Percentiles rank a stretch among this genome's conserved stretches.
These are phyloP conservation scores for Wickerhamiella bombiphila DNA, from an alignment of 805 yeast genomes.

Conservation along the genomic window DNA sequence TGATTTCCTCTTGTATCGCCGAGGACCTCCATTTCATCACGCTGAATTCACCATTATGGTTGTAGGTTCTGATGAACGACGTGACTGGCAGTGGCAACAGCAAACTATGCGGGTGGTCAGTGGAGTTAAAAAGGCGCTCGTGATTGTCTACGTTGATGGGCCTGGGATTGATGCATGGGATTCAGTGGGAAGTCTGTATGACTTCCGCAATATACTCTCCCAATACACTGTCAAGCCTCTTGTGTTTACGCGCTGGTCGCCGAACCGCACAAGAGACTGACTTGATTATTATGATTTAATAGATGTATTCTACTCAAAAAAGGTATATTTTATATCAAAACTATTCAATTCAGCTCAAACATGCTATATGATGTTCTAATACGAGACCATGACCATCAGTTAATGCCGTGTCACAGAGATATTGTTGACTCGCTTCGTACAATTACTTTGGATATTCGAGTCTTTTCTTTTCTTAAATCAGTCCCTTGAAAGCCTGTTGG, in stretches of 20 bases:
- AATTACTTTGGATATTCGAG: not conserved
- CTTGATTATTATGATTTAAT: constrained; percentile 30
- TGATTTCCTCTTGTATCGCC: constrained; percentile 65
- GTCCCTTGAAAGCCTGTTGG: constrained; percentile 49
- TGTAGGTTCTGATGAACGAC: constrained; percentile 26
- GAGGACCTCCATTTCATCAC: constrained; percentile 93
- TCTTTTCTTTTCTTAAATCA: constrained; percentile 21
- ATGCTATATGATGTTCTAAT: not conserved
- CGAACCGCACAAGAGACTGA: constrained; percentile 67
- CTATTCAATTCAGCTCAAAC: not conserved
- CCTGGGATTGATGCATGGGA: constrained; percentile 27
- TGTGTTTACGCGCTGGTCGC: constrained; percentile 68
- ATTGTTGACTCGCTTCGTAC: too few species aligned
- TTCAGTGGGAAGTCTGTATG: constrained; percentile 10
- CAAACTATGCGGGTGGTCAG: constrained; percentile 68
- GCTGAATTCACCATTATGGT: constrained; percentile 69
- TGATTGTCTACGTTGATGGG: constrained; percentile 49
- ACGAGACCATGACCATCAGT: not conserved
- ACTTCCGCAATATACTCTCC: constrained; percentile 27
- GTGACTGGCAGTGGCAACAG: constrained; percentile 47
- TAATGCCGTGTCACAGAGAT: too few species aligned
- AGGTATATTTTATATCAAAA: not conserved
- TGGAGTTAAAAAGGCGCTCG: constrained; percentile 67
- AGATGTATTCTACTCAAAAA: not conserved
- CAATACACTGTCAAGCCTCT: constrained; percentile 47